phyloP scores from a whole-genome alignment of 192 early-diverging fungal species.

The Phlyctochytrium arcticum region DNA sequence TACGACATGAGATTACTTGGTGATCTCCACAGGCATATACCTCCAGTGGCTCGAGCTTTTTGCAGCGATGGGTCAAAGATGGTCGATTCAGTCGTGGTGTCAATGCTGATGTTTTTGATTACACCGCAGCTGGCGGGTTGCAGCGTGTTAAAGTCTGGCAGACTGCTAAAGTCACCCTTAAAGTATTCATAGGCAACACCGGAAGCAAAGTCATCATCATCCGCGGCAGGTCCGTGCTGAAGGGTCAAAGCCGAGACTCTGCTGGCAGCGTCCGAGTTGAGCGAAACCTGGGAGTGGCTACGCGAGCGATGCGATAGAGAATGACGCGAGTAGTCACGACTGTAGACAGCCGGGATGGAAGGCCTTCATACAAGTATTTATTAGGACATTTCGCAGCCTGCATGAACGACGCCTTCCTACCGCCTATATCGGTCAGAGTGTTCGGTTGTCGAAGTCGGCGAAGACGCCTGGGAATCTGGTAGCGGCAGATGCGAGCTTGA shows the following conservation, averaged over 20 bases:
- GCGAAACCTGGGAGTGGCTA: neutral
- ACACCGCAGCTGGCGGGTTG: neutral
- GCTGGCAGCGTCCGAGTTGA: neutral
- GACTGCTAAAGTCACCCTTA: constrained; percentile 17
- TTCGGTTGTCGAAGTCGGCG: no score
- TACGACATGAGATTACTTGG: neutral
- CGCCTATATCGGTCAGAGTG: no score
- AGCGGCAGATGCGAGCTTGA: no score
- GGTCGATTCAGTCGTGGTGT: constrained; percentile 3
- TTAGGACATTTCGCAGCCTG: no score
- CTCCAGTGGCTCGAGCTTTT: neutral
- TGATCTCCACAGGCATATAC: neutral
- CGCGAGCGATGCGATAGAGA: no score
- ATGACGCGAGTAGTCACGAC: no score
- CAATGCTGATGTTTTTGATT: neutral
- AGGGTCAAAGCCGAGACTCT: constrained; percentile 5
- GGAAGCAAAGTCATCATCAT: constrained; percentile 10
- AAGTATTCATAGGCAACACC: constrained; percentile 18
- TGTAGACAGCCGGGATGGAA: no score
- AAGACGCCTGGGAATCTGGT: no score
- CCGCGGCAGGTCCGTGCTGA: neutral
- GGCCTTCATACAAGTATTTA: neutral
- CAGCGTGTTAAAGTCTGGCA: constrained; percentile 26
- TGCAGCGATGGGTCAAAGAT: constrained; percentile 13
- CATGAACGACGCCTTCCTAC: no score